These are phyloP conservation scores for Mucor saturninus DNA, from an alignment of 371 early-diverging fungal genomes.

Conservation along the genomic window DNA sequence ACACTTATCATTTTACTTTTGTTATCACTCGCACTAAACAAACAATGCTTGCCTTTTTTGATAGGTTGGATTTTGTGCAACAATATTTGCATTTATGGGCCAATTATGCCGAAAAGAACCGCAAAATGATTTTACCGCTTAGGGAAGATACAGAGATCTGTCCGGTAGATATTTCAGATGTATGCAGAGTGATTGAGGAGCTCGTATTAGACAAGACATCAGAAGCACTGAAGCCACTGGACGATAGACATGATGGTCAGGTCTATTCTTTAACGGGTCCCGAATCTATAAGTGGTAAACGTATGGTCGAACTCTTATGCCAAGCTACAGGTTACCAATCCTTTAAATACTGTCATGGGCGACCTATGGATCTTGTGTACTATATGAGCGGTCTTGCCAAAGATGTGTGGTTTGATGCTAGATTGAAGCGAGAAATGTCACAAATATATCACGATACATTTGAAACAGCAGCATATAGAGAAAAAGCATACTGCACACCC, in stretches of 20 bases:
- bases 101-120: slow-evolving; percentile 30
- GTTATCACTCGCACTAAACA: background rate
- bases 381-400: slow-evolving; percentile 30
- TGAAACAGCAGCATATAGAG: slow-evolving; percentile 16
- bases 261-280: slow-evolving; percentile 38
- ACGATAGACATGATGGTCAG: slow-evolving; percentile 30
- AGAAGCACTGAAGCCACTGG: slow-evolving; percentile 2
- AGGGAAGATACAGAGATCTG: slow-evolving; percentile 24
- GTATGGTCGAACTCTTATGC: slow-evolving; percentile 20
- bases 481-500: slow-evolving; percentile 27
- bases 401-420: slow-evolving; percentile 40
- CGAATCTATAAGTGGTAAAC: slow-evolving; percentile 27
- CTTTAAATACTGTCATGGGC: slow-evolving; percentile 22
- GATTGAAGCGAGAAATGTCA: slow-evolving; percentile 35
- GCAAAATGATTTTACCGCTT: slow-evolving; percentile 27
- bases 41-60: background rate
- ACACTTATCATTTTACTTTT: slow-evolving; percentile 2
- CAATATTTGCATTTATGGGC: slow-evolving; percentile 45
- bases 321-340: slow-evolving; percentile 27
- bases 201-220: slow-evolving; percentile 17
- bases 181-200: slow-evolving; percentile 30
- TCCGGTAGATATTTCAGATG: slow-evolving; percentile 35
- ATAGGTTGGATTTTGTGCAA: slow-evolving; percentile 51
- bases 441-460: slow-evolving; percentile 34
- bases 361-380: slow-evolving; percentile 37